A percentile compares a stretch with the other conserved stretches of the same genome.
Conservation (phyloP, 352 stramenopile genomes). For the Pythium diclinum region DNA sequence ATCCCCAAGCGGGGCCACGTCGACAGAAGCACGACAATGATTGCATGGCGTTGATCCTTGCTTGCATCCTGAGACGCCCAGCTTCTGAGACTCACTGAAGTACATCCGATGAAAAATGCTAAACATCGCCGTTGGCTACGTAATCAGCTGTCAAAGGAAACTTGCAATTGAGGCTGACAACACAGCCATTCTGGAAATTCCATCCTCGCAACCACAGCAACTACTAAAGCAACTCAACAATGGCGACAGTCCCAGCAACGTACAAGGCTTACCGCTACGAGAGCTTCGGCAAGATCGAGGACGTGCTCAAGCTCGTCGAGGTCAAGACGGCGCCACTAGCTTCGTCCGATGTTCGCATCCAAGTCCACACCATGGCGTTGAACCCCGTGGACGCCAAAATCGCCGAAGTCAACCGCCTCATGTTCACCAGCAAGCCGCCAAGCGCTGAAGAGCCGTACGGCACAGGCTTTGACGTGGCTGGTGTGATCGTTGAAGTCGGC, state of each 20-base stretch:
- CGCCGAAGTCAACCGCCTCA: neutral
- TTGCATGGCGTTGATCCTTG: neutral
- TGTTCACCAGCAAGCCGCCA: slow-evolving; percentile 16
- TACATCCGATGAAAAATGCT: too few species aligned
- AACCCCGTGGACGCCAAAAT: slow-evolving; percentile 36
- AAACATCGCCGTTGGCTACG: neutral
- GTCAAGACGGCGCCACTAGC: slow-evolving; percentile 23
- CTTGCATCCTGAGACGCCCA: too few species aligned
- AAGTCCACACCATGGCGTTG: slow-evolving; percentile 31
- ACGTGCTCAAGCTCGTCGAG: slow-evolving; percentile 29
- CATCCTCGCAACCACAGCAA: neutral
- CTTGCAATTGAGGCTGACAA: too few species aligned
- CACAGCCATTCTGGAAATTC: slow-evolving; percentile 1
- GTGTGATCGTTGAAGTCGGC: neutral
- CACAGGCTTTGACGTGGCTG: neutral
- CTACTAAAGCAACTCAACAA: too few species aligned
- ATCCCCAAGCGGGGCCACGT: neutral
- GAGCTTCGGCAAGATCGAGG: slow-evolving; percentile 28
- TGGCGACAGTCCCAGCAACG: slow-evolving; percentile 12
- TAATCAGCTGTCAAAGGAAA: too few species aligned
- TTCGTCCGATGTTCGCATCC: slow-evolving; percentile 30
- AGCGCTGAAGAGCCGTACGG: neutral
- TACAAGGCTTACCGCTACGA: slow-evolving; percentile 37
- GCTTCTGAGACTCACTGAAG: too few species aligned
- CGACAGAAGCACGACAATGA: neutral